Evolutionary conservation across 192 early-diverging fungal species (phyloP).

Genomic region (Podila epigama): DNA sequence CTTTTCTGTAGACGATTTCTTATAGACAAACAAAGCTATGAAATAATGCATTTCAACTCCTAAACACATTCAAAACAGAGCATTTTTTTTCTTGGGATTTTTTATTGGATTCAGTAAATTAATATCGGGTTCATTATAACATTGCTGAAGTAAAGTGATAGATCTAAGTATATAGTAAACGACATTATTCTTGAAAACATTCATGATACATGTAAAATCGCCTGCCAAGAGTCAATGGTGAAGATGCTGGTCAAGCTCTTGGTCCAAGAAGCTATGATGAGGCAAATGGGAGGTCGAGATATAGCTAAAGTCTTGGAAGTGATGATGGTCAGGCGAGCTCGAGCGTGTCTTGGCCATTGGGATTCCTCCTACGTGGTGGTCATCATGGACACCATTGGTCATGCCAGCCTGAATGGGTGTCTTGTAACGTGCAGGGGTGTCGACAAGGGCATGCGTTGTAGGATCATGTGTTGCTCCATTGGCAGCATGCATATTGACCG

Average conservation of each 20-base stretch:
- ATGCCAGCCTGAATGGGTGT: constrained; percentile 3
- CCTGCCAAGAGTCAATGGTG: constrained; percentile 34
- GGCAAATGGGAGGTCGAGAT: constrained; percentile 39
- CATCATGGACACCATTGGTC: background rate
- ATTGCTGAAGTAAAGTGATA: too few species aligned
- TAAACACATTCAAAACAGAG: too few species aligned
- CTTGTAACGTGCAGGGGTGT: constrained; percentile 37
- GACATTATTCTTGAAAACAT: too few species aligned
- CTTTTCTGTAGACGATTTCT: too few species aligned
- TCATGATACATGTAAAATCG: too few species aligned
- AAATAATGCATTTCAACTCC: too few species aligned
- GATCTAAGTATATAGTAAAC: too few species aligned
- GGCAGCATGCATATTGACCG: background rate
- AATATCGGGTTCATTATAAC: too few species aligned
- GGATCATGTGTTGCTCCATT: background rate
- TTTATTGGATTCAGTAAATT: too few species aligned
- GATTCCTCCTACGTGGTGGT: constrained; percentile 27
- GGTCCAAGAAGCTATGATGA: constrained; percentile 21
- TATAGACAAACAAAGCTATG: too few species aligned
- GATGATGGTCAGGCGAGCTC: constrained; percentile 44
- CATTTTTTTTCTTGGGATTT: too few species aligned
- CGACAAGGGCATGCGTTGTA: constrained; percentile 13
- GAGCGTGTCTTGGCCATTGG: constrained; percentile 48
- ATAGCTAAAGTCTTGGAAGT: constrained; percentile 48
- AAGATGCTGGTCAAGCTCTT: background rate